phyloP scores from a whole-genome alignment of 176 grass and related monocot genomes.

The Tuctoria greenei region DNA sequence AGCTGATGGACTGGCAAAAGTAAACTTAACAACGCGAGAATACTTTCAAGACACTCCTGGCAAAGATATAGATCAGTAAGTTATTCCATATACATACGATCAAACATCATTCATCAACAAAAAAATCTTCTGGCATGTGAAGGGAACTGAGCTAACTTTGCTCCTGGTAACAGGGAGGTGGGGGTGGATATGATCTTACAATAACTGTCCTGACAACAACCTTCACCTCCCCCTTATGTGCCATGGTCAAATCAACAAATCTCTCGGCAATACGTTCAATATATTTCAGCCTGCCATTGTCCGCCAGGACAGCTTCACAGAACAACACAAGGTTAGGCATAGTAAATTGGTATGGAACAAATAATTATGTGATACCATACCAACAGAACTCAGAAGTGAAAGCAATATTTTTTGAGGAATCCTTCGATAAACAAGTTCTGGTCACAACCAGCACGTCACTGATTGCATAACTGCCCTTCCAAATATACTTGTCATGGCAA shows the following conservation, averaged over 20 bases:
- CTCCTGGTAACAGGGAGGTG: neutral
- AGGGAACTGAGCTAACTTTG: neutral
- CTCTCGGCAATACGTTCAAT: slow-evolving; percentile 75
- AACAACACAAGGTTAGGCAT: slow-evolving; percentile 23
- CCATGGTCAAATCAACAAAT: slow-evolving; percentile 96
- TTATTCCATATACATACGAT: neutral
- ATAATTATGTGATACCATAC: neutral
- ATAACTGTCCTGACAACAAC: slow-evolving; percentile 82
- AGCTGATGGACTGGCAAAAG: slow-evolving; percentile 1
- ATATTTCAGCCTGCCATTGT: slow-evolving; percentile 83
- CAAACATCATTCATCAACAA: neutral
- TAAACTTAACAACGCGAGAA: neutral
- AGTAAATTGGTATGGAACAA: neutral
- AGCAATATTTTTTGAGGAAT: neutral
- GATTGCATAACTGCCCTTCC: neutral
- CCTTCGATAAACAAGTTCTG: neutral
- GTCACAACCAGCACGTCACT: neutral
- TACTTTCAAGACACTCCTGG: neutral
- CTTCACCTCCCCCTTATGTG: slow-evolving; percentile 88
- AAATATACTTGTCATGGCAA: neutral
- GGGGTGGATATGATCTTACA: slow-evolving; percentile 56
- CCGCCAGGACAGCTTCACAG: slow-evolving; percentile 69
- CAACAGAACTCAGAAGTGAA: neutral
- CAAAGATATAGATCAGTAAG: neutral
- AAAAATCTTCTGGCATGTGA: neutral